Evolutionary conservation across 306 rosid species (phyloP).

Genomic region (Styphnolobium japonicum): DNA sequence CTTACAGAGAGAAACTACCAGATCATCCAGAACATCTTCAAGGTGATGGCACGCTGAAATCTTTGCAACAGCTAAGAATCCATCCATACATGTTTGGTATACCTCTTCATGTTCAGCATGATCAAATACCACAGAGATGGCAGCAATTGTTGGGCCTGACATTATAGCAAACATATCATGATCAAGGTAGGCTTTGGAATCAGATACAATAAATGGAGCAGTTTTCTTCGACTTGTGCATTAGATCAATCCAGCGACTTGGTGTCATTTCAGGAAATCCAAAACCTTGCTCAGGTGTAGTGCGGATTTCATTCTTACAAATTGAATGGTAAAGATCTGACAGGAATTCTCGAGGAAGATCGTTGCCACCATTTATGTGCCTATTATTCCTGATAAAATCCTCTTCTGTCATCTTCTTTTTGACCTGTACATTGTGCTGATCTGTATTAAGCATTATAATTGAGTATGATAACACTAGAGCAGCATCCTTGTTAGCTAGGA

Average conservation of each 20-base stretch:
- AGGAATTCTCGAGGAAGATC: slow-evolving; percentile 77
- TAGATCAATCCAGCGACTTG: slow-evolving; percentile 79
- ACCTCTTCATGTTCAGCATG: slow-evolving; percentile 87
- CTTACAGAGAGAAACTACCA: slow-evolving; percentile 93
- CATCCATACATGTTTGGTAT: slow-evolving; percentile 88
- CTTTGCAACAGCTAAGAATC: slow-evolving; percentile 90
- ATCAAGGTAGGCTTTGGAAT: slow-evolving; percentile 67
- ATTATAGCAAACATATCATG: slow-evolving; percentile 76
- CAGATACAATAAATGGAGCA: slow-evolving; percentile 64
- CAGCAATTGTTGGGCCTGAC: slow-evolving; percentile 87
- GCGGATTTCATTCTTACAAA: slow-evolving; percentile 75
- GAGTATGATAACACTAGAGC: slow-evolving; percentile 72
- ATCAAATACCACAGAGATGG: slow-evolving; percentile 80
- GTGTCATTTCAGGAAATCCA: slow-evolving; percentile 76
- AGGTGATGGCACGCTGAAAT: slow-evolving; percentile 89
- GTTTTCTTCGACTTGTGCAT: slow-evolving; percentile 69
- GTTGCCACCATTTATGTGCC: slow-evolving; percentile 71
- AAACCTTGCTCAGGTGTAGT: slow-evolving; percentile 71
- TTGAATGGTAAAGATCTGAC: slow-evolving; percentile 61
- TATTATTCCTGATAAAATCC: slow-evolving; percentile 67
- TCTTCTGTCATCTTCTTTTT: no score
- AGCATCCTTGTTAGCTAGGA: slow-evolving; percentile 74
- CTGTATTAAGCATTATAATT: slow-evolving; percentile 70
- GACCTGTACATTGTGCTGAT: slow-evolving; percentile 75
- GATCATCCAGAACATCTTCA: slow-evolving; percentile 86